Base-by-base conservation (phyloP, 192 early-diverging fungal genomes). In the Backusella psychrophila region DNA sequence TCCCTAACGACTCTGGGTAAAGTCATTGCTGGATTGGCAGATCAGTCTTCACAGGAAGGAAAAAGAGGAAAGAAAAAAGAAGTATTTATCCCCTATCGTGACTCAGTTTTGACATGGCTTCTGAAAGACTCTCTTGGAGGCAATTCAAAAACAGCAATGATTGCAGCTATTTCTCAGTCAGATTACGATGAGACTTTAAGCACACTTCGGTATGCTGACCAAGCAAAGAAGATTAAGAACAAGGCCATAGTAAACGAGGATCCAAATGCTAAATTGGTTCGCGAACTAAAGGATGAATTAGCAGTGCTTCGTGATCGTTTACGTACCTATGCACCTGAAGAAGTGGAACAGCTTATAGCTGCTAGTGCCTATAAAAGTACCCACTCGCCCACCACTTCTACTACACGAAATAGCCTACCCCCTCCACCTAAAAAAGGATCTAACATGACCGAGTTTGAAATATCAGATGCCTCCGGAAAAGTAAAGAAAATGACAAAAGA, bases 1-100 rank as follows among this genome's bases (percentile, higher is more conserved):
- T 95, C 94, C n/a, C 81, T 98, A 26, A 95, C 95, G 0, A 93
- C 95, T 0, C 83, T 98, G 36, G 97, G 97, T 5, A 98, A 98
- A 81, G 97, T 98, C 41, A 98, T 98, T 41, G 93, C 94, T 7
- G 93, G 92, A 17, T 82, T 98, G 44, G 94, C 95, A 21, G 95
- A 93, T 63, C 88, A 89, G 39, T 88, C 89, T 15, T 81, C 80
- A 33, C 34, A 73, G 6, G 76, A 73, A 23, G 73, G 73, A 12
- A 81, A 83, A 69, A 87, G 85, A 52, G 79, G 76, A 7, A 84
- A 78, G 52, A 86, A 88, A 56, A 80, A 73, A 41, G 86, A 88
- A 76, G 36, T 79, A 1, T 94, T 92, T 82, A 89, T 98, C n/a
- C 95, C 96, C 3, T 98, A 98, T 78, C 87, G 97, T 23, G 97